Evolutionary conservation across 352 stramenopile genomes (phyloP), one percentile per base, ranked within the genome.

Genomic region (Peronospora farinosa): DNA sequence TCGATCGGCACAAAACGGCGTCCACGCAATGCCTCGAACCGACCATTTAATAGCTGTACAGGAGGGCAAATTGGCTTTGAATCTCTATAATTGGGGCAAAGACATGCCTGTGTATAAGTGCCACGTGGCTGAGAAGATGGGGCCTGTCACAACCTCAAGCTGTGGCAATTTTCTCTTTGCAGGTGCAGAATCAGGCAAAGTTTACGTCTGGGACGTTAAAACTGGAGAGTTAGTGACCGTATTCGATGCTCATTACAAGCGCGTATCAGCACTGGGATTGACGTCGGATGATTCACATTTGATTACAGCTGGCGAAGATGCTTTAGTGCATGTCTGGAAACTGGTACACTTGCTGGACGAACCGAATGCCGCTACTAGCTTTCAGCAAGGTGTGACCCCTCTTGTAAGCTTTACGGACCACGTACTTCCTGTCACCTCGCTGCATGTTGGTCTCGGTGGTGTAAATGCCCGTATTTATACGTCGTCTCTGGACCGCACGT

Each of bases 201-300:
- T 95, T 40, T 92, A 92, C 61, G 65, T 92, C 7, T 95, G 81
- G 84, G 78, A 89, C 41, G 69, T 91, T 45, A 84, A 83, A 51
- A 89, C 79, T 0, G 84, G 84, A 40, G 77, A 86, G 52, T 69
- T 95, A 43, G 58, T 89, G 16, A 79, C 74, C 23, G 78, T 86
- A 28, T 92, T 81, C 58, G 82, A 95, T 43, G 84, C 78, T 5
- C 84, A 95, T 57, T 95, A 92, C 73, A 95, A 95, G 73, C 76
- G 67, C 49, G 74, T 89, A 21, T 78, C 69, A 13, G 78, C 76
- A 8, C 46, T 95, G 15, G 53, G 62, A 17, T 53, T 92, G 5
- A 90, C 79, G 35, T 69, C 57, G 8, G 79, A 92, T 51, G 76
- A 90, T 54, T 88, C 78, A 17, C 84, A 88, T 43, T 60, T 92